phyloP scores from a whole-genome alignment of 2,329 filamentous ascomycete species.

The Diplocarpon mali region DNA sequence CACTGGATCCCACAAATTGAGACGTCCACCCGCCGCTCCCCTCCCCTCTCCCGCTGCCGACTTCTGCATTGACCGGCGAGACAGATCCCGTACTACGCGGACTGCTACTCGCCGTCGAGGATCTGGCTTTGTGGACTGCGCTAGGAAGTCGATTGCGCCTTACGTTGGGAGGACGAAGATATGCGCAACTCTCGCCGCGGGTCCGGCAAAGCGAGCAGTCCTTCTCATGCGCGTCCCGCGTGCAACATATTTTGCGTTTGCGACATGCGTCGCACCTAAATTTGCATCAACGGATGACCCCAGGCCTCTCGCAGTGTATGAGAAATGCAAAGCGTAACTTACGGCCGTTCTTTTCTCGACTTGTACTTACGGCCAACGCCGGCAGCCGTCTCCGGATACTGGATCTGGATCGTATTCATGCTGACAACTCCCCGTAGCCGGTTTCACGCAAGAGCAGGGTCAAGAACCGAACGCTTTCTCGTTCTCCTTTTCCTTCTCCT shows the following conservation, averaged over 20 bases:
- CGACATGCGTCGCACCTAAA: conserved; percentile 22
- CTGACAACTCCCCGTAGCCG: background rate
- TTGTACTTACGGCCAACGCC: conserved; percentile 22
- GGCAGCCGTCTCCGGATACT: conserved; percentile 9
- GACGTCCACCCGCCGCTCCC: conserved; percentile 14
- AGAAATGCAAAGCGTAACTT: conserved; percentile 2
- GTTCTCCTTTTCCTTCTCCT: too few relatives aligned
- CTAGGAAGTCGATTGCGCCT: conserved; percentile 11
- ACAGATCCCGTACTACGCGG: conserved; percentile 10
- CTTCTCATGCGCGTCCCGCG: conserved; percentile 19
- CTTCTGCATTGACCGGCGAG: conserved; percentile 2
- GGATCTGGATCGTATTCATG: background rate
- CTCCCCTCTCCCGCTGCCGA: background rate
- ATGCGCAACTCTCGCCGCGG: conserved; percentile 20
- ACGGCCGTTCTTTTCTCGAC: conserved; percentile 23
- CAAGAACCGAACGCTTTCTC: too few relatives aligned
- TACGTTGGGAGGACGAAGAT: conserved; percentile 19
- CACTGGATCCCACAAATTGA: conserved; percentile 21
- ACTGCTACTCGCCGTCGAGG: conserved; percentile 9
- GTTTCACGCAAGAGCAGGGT: too few relatives aligned
- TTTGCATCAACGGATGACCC: background rate
- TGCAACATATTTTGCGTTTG: conserved; percentile 23
- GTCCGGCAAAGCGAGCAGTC: conserved; percentile 20
- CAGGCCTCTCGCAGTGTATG: too few relatives aligned
- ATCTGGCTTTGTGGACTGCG: conserved; percentile 4